These are phyloP conservation scores for Moricandia arvensis DNA, from an alignment of 345 rosid genomes.

Conservation along the genomic window DNA sequence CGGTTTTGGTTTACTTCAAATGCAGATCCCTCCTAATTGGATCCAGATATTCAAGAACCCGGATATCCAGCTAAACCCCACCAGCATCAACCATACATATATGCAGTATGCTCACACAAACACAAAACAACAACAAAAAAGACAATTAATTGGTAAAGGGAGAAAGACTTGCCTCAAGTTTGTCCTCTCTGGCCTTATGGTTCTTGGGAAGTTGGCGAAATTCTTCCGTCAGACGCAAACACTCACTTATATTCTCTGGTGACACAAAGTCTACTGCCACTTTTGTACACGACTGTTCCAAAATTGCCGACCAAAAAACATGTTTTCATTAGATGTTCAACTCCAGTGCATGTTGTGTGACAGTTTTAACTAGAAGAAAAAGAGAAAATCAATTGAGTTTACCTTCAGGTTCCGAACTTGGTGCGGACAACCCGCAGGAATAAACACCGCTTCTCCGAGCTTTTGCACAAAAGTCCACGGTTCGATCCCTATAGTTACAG, in stretches of 20 bases:
- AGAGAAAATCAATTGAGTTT: background rate
- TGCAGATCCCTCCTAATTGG: background rate
- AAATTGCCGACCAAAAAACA: background rate
- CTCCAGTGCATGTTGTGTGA: background rate
- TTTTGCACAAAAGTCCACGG: slow-evolving; percentile 92
- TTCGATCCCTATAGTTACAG: slow-evolving; percentile 54
- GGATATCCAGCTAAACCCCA: background rate
- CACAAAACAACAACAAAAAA: background rate
- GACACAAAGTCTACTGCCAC: slow-evolving; percentile 94
- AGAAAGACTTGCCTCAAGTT: slow-evolving; percentile 67
- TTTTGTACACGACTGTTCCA: slow-evolving; percentile 80
- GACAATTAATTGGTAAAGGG: background rate
- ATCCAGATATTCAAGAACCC: background rate
- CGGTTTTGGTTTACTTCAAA: slow-evolving; percentile 1
- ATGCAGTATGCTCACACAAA: background rate
- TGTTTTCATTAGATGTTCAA: background rate
- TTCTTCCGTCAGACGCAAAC: slow-evolving; percentile 79
- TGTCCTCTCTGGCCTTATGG: slow-evolving; percentile 87
- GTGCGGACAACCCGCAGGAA: slow-evolving; percentile 97
- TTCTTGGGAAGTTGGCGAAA: slow-evolving; percentile 81
- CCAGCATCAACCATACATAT: background rate
- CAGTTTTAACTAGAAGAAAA: background rate
- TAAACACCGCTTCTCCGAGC: slow-evolving; percentile 87
- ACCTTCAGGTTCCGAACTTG: slow-evolving; percentile 97
- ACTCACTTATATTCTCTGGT: slow-evolving; percentile 71